Base-by-base conservation (phyloP, 2,329 filamentous ascomycete genomes). In the Neofusicoccum parvum region DNA sequence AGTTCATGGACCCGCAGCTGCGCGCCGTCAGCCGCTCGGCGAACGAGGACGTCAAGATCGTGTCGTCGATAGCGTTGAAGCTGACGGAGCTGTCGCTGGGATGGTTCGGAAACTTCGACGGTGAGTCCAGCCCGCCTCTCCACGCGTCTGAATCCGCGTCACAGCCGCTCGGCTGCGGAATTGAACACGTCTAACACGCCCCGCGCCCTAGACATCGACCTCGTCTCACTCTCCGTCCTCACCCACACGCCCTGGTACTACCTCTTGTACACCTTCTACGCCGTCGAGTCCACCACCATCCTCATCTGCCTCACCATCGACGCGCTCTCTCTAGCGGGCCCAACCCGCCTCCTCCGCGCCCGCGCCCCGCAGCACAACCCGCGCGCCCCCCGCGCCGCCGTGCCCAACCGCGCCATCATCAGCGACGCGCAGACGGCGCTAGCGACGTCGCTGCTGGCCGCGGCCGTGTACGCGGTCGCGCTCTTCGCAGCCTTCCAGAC, bases 201-300 rank as follows among this genome's bases (percentile, higher is more conserved):
- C 37, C 14, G 1, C 14, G 71, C 65, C 69, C 77, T 67, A 80
- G 78, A 78, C 72, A 73, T 79, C 66, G 82, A 83, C 70, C 75
- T 82, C 64, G 72, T 75, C 53, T 75, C 76, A 20, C 76, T 83
- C 49, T 77, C 78, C 4, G 70, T 92, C 67, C 81, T 97, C 48
- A 89, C 90, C 64, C 88, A 92, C 78, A 86, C 90, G 20, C 94
- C 94, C 49, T 86, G 87, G 71, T 87, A 90, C 68, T 91, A 91
- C 74, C 87, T 97, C 49, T 83, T 96, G 34, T 83, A 84, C 36
- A 88, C 88, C 62, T 97, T 96, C 81, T 97, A 96, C 84, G 79
- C 83, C 41, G 84, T 96, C 70, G 85, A 86, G 32, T 81, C 86
- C 32, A 77, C 81, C 62, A 89, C 90, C 0, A 83, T 89, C 20